A percentile compares a stretch with the other conserved stretches of the same genome.
phyloP scores from a whole-genome alignment of 495 filamentous ascomycete genomes.

The Penicillium fimorum region DNA sequence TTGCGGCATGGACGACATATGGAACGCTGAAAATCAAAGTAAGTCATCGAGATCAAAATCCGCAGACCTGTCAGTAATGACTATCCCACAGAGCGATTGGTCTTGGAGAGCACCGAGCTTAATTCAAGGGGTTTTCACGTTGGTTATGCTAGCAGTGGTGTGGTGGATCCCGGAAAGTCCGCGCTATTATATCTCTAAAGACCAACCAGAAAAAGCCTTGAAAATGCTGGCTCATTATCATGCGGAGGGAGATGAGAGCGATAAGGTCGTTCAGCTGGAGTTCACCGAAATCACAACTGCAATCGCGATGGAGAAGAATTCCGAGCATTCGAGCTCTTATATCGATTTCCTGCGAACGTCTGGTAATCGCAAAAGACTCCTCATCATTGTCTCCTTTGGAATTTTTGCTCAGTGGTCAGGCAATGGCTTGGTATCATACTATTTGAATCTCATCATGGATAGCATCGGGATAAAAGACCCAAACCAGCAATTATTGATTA shows the following conservation, averaged over 20 bases:
- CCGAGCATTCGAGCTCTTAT: constrained; percentile 35
- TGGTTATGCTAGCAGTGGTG: constrained; percentile 16
- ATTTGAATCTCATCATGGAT: constrained; percentile 54
- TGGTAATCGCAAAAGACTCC: constrained; percentile 65
- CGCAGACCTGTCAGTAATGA: not conserved
- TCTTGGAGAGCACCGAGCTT: constrained; percentile 18
- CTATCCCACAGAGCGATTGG: constrained; percentile 14
- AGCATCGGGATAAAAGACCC: constrained; percentile 53
- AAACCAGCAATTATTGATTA: constrained; percentile 45
- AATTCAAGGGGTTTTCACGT: constrained; percentile 14
- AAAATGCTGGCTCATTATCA: constrained; percentile 38
- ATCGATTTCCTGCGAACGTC: constrained; percentile 62
- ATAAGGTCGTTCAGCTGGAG: constrained; percentile 32
- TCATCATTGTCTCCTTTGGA: constrained; percentile 57
- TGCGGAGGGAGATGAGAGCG: constrained; percentile 28
- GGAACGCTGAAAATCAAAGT: constrained; percentile 24
- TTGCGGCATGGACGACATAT: constrained; percentile 23
- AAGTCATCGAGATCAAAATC: constrained; percentile 1
- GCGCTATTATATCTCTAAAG: constrained; percentile 32
- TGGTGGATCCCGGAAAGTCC: constrained; percentile 21
- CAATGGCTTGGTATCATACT: constrained; percentile 59
- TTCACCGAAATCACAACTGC: constrained; percentile 37
- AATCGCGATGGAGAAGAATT: constrained; percentile 34
- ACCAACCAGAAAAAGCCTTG: constrained; percentile 38
- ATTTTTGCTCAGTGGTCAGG: constrained; percentile 64